Evolutionary conservation across 1,284 basidiomycete genomes (phyloP), one percentile per base, ranked within the genome.

Genomic region (Xerocomus nothofagi): DNA sequence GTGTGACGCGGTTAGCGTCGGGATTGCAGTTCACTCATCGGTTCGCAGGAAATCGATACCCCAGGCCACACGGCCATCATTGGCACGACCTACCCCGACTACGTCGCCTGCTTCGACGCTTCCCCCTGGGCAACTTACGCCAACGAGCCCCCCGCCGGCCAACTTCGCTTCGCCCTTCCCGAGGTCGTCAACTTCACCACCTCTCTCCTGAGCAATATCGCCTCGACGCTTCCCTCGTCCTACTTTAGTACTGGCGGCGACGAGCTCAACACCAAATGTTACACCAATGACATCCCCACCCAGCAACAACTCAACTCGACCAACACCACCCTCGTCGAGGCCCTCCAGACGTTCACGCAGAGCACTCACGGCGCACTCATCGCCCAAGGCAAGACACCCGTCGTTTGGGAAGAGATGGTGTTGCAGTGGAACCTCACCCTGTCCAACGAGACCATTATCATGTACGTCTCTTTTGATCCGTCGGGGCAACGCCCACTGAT

Each of bases 331-430:
- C 65, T 86, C 11, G 68, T 74, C 36, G 62, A 79, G 47, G 82
- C 82, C 0, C 71, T 88, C 5, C 64, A 69, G 44, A 61, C 60
- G 4, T 89, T 88, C 59, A 78, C 79, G 7, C 54, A 70, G 39
- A 59, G 65, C 4, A 80, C 78, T 2, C 85, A 88, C 58, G 57
- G 63, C 2, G 71, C 74, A 8, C 65, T 88, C 1, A 58, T 60
- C 1, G 61, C 63, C 0, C 59, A 63, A 11, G 78, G 78, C 3
- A 86, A 86, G 70, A 82, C 76, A 0, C 82, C 85, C 0, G 74
- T 86, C 23, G 85, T 89, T 1, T 90, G 87, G 87, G 82, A 90
- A 65, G 64, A 66, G 26, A 86, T 90, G 83, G 81, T 84, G 1
- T 71, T 93, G 12, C 68, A 73, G 10, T 82, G 84, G 66, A 76